These are phyloP conservation scores for Chlorokybus atmophyticus DNA, from an alignment of 139 green algal genomes.

Conservation along the genomic window DNA sequence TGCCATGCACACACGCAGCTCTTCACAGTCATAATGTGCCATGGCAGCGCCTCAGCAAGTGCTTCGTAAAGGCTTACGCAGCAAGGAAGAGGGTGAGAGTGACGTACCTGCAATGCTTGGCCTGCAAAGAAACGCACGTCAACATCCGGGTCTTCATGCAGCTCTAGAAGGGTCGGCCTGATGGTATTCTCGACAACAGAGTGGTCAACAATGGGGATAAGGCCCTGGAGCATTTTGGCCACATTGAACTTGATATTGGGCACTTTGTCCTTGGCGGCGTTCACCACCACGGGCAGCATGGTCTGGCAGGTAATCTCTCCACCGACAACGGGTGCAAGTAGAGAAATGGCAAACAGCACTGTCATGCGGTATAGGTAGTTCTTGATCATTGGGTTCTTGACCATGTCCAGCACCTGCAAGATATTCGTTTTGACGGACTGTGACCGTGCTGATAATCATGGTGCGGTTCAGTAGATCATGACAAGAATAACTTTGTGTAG, in stretches of 20 bases:
- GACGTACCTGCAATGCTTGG: constrained; percentile 33
- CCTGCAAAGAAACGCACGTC: constrained; percentile 81
- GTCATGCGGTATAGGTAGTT: constrained; percentile 98
- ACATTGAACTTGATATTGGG: constrained; percentile 92
- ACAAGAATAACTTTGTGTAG: too few relatives aligned
- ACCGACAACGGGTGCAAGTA: constrained; percentile 61
- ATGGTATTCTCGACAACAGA: constrained; percentile 53
- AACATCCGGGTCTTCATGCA: constrained; percentile 68
- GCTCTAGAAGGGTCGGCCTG: constrained; percentile 63
- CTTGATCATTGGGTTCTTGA: constrained; percentile 45
- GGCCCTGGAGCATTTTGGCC: constrained; percentile 72
- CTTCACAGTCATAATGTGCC: too few relatives aligned
- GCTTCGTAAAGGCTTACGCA: too few relatives aligned
- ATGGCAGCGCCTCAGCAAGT: too few relatives aligned
- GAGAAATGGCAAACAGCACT: constrained; percentile 60
- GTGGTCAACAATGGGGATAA: constrained; percentile 57
- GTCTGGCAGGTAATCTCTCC: constrained; percentile 60
- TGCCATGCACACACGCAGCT: too few relatives aligned
- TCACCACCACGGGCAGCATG: constrained; percentile 80
- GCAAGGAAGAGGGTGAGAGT: too few relatives aligned
- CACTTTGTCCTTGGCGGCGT: constrained; percentile 61
- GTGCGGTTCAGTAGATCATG: too few relatives aligned
- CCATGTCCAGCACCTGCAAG: constrained; percentile 37
- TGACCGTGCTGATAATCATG: too few relatives aligned
- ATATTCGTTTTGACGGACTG: too few relatives aligned